Evolutionary conservation across 768 basidiomycete species (phyloP), one percentile per base, ranked within the genome.

Genomic region (Pholiota microspora): DNA sequence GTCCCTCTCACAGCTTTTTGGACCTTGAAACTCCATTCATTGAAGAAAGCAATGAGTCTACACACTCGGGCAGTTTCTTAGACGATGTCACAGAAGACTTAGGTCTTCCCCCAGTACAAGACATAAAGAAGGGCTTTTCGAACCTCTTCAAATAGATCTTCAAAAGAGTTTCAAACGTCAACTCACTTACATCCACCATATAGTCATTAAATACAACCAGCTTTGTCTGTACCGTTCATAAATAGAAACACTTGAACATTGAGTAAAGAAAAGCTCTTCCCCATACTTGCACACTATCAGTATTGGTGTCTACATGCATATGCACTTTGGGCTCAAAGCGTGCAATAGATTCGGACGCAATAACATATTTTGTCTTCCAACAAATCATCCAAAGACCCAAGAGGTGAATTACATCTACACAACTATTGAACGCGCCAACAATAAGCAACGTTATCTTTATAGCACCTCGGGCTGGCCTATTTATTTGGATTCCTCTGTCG

Each of bases 1-100:
- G 72, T 15, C 72, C 72, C 8, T 71, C 74, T 7, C 75, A 77
- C 60, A 73, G 65, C 45, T 64, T 63, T 23, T 59, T 65, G 7
- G 57, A 59, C 32, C 10, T 49, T 18, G 13, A 47, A 13, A 32
- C 7, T 21, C 21, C 21, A 8, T 8, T n/a, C n/a, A n/a, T n/a
- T n/a, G n/a, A n/a, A n/a, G n/a, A 42, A 7, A 16, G 23, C 16
- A 42, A 42, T 28, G 32, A 54, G 25, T 51, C 46, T 13, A 56
- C 51, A 18, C 55, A 56, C 5, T 62, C 70, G 29, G 67, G 69
- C 23, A 75, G 74, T 28, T 59, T 81, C 24, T 68, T 71, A 58
- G 75, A 75, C 54, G 80, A 80, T 56, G 67, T 80, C 40, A 67
- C 72, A 5, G 73, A 77, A 54, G 79, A 79, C 55, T 59, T 80